Percentiles rank a stretch among this genome's conserved stretches.
Conservation (phyloP, 495 filamentous ascomycete species). For the Aspergillus funiculosus region DNA sequence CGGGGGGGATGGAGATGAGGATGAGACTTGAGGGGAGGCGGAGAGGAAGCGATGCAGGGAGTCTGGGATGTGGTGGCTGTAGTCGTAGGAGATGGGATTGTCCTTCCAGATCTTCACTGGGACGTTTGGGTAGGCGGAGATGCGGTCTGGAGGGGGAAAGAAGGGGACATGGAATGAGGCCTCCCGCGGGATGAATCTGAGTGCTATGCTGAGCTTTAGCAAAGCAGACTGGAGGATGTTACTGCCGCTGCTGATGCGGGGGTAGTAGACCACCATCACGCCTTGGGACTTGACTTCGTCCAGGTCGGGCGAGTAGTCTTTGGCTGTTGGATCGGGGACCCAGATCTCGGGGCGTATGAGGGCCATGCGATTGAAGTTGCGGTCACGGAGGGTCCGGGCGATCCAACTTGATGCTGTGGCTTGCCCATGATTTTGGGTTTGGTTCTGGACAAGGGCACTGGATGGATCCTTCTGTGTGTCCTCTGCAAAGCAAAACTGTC, state of each 20-base stretch:
- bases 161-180: conserved; percentile 58
- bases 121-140: conserved; percentile 53
- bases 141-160: conserved; percentile 48
- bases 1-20: conserved; percentile 33
- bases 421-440: conserved; percentile 21
- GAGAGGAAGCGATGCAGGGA: conserved; percentile 54
- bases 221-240: conserved; percentile 1
- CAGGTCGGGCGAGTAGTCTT: conserved; percentile 31
- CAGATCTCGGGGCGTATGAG: conserved; percentile 72
- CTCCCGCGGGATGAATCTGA: conserved; percentile 23
- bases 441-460: no score
- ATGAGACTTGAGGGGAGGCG: conserved; percentile 4
- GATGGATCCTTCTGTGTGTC: no score
- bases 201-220: conserved; percentile 15
- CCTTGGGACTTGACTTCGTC: conserved; percentile 34
- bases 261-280: conserved; percentile 37
- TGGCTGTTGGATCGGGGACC: conserved; percentile 61
- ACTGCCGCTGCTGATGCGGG: conserved; percentile 20
- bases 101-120: conserved; percentile 80
- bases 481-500: conserved; percentile 78
- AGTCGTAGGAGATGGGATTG: conserved; percentile 42
- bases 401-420: conserved; percentile 52
- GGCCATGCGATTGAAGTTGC: conserved; percentile 66
- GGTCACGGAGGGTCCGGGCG: conserved; percentile 65
- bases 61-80: conserved; percentile 44